phyloP scores from a whole-genome alignment of 2,329 filamentous ascomycete species.

The Endothia cerciana region DNA sequence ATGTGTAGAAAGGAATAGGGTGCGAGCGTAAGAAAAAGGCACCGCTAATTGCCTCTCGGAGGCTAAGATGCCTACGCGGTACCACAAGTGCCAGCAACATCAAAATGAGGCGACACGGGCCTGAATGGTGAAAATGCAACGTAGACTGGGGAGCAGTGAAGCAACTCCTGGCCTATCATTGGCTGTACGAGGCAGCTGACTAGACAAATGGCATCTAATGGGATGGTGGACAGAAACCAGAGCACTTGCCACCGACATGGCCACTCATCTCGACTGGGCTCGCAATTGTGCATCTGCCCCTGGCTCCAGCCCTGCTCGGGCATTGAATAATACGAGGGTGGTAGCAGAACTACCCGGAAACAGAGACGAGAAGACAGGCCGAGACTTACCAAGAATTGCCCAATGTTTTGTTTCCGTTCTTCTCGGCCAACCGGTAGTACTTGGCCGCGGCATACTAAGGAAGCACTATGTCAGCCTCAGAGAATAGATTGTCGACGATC shows the following conservation, averaged over 20 bases:
- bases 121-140: neutral
- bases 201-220: neutral
- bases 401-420: conserved; percentile 84
- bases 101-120: conserved; percentile 6
- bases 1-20: no score
- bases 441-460: conserved; percentile 76
- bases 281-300: neutral
- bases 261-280: conserved; percentile 10
- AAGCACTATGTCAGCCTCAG: conserved; percentile 54
- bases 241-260: conserved; percentile 6
- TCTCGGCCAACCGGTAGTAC: conserved; percentile 90
- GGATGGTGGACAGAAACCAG: neutral
- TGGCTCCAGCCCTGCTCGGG: neutral
- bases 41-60: neutral
- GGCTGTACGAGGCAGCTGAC: conserved; percentile 1
- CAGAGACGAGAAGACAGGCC: conserved; percentile 30
- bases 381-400: conserved; percentile 89
- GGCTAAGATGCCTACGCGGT: neutral
- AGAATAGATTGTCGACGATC: conserved; percentile 36
- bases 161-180: conserved; percentile 6
- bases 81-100: conserved; percentile 12
- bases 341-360: conserved; percentile 7
- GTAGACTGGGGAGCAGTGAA: conserved; percentile 1
- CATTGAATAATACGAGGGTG: conserved; percentile 18
- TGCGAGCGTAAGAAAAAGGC: neutral